These are phyloP conservation scores for Ceratobasidium sp. DNA, from an alignment of 1,284 basidiomycete genomes.

Conservation along the genomic window DNA sequence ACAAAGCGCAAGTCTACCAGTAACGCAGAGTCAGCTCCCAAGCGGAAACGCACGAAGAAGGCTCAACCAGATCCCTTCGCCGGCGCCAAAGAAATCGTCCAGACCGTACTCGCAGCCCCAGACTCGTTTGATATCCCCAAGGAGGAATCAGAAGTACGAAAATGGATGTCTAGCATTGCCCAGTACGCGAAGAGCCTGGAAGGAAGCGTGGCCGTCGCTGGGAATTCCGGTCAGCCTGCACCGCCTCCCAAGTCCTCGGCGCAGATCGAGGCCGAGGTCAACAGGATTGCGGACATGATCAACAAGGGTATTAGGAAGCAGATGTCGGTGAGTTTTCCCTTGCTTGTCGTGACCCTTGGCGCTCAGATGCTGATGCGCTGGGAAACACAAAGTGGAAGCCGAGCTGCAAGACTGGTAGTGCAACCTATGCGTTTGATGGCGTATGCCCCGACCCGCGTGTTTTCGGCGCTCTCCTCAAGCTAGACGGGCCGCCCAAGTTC, in stretches of 20 bases:
- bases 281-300: constrained; percentile 1
- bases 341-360: neutral
- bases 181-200: constrained; percentile 22
- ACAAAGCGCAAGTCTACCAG: constrained; percentile 18
- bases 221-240: neutral
- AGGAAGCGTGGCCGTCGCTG: constrained; percentile 15
- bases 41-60: constrained; percentile 25
- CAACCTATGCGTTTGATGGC: constrained; percentile 15
- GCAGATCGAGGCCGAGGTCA: constrained; percentile 9
- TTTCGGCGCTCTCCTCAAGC: neutral
- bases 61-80: constrained; percentile 19
- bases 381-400: constrained; percentile 2
- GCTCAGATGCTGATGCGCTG: too few relatives aligned
- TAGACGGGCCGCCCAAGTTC: neutral
- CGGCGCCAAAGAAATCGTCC: neutral
- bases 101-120: constrained; percentile 12
- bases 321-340: constrained; percentile 11
- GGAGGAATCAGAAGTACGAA: constrained; percentile 5
- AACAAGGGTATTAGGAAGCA: constrained; percentile 23
- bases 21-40: neutral
- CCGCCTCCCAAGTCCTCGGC: constrained; percentile 14
- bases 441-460: constrained; percentile 12
- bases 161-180: neutral
- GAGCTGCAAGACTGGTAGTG: constrained; percentile 17
- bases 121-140: constrained; percentile 13